A percentile compares a stretch with the other conserved stretches of the same genome.
Evolutionary conservation across 371 early-diverging fungal species (phyloP).

Genomic region (Cokeromyces recurvatus): DNA sequence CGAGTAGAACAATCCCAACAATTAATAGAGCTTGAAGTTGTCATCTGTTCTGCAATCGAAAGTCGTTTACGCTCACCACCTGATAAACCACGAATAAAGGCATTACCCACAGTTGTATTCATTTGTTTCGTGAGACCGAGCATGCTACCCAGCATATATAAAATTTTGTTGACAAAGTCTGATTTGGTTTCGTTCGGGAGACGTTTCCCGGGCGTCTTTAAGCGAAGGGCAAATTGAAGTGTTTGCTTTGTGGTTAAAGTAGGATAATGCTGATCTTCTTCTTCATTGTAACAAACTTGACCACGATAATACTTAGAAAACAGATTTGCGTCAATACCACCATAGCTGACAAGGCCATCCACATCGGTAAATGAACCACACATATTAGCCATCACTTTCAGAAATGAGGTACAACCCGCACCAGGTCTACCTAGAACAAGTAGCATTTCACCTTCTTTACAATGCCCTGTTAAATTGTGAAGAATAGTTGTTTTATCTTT

Average conservation of each 20-base stretch:
- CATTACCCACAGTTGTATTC: slow-evolving; percentile 73
- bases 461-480: slow-evolving; percentile 33
- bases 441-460: slow-evolving; percentile 56
- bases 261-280: slow-evolving; percentile 55
- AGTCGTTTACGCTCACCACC: slow-evolving; percentile 78
- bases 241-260: slow-evolving; percentile 52
- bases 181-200: slow-evolving; percentile 29
- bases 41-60: slow-evolving; percentile 71
- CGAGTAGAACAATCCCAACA: slow-evolving; percentile 77
- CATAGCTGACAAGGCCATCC: slow-evolving; percentile 41
- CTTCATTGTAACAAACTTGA: slow-evolving; percentile 52
- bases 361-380: slow-evolving; percentile 39
- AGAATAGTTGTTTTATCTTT: slow-evolving; percentile 32
- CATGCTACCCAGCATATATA: slow-evolving; percentile 44
- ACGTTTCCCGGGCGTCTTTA: slow-evolving; percentile 46
- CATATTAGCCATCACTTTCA: slow-evolving; percentile 51
- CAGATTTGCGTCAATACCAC: slow-evolving; percentile 40
- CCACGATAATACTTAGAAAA: slow-evolving; percentile 38
- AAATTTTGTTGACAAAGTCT: slow-evolving; percentile 28
- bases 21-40: slow-evolving; percentile 57
- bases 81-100: slow-evolving; percentile 60
- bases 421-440: slow-evolving; percentile 57
- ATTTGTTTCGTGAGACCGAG: slow-evolving; percentile 58
- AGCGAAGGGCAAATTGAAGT: slow-evolving; percentile 48
- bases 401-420: slow-evolving; percentile 50